These are phyloP conservation scores for Dryas octopetala DNA, from an alignment of 306 rosid genomes.

Conservation along the genomic window DNA sequence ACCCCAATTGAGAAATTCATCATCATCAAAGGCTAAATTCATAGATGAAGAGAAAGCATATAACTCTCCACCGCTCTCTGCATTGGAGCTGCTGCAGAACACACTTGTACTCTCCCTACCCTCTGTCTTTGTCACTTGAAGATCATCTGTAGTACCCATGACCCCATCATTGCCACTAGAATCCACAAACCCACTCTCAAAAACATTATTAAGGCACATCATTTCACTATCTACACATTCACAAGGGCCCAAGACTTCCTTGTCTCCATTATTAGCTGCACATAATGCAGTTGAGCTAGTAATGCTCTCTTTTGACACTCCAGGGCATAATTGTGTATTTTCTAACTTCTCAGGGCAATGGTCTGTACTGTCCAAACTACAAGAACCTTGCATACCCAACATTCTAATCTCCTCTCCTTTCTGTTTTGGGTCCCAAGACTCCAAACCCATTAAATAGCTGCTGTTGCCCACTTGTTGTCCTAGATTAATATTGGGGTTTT, in stretches of 20 bases:
- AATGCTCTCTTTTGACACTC: background rate
- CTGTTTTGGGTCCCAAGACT: slow-evolving; percentile 6
- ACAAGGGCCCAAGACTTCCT: slow-evolving; percentile 40
- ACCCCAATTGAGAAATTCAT: slow-evolving; percentile 51
- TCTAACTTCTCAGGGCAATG: background rate
- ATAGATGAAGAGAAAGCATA: slow-evolving; percentile 37
- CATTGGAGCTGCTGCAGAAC: slow-evolving; percentile 36
- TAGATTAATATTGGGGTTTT: background rate
- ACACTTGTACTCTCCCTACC: slow-evolving; percentile 22
- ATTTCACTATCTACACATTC: slow-evolving; percentile 48
- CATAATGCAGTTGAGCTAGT: slow-evolving; percentile 1
- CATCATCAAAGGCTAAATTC: slow-evolving; percentile 42
- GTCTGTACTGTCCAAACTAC: slow-evolving; percentile 12
- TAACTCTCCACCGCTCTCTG: slow-evolving; percentile 38
- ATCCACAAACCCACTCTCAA: slow-evolving; percentile 31
- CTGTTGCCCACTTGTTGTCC: slow-evolving; percentile 21
- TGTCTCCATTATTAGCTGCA: slow-evolving; percentile 20
- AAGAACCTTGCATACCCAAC: slow-evolving; percentile 10
- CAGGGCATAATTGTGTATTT: background rate
- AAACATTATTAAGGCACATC: slow-evolving; percentile 28
- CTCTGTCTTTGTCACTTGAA: slow-evolving; percentile 21
- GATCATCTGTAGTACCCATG: background rate
- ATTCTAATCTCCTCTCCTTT: background rate
- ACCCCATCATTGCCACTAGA: slow-evolving; percentile 9
- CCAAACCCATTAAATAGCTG: slow-evolving; percentile 16